phyloP scores from a whole-genome alignment of 2,329 filamentous ascomycete genomes.

The Teratosphaeria nubilosa region DNA sequence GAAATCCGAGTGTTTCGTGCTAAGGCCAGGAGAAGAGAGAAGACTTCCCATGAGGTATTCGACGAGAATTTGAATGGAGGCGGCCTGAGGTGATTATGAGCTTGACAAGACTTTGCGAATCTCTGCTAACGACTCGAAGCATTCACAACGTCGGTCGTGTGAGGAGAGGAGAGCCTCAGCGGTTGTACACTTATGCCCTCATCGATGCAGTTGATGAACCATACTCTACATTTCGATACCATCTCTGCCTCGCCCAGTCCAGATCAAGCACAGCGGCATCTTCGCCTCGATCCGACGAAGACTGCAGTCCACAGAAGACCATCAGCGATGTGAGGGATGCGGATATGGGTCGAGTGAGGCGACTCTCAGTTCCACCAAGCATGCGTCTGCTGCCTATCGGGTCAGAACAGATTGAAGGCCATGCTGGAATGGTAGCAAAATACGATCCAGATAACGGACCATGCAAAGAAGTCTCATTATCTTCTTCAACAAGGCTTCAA shows the following conservation, averaged over 20 bases:
- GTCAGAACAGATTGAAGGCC: neutral
- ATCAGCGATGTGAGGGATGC: neutral
- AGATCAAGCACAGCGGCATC: neutral
- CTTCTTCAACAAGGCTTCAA: neutral
- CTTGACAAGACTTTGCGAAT: neutral
- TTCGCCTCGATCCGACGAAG: neutral
- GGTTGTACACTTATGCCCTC: constrained; percentile 40
- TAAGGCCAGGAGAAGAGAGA: constrained; percentile 29
- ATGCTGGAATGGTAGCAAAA: neutral
- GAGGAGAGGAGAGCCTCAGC: constrained; percentile 30
- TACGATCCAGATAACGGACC: neutral
- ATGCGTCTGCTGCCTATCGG: constrained; percentile 4
- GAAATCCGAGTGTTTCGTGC: constrained; percentile 35
- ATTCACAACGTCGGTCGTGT: constrained; percentile 10
- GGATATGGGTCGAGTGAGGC: neutral
- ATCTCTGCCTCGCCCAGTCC: constrained; percentile 6
- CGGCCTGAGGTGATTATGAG: neutral
- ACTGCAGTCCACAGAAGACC: neutral
- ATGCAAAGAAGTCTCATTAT: neutral
- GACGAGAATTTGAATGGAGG: neutral
- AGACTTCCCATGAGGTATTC: constrained; percentile 10
- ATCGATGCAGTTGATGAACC: constrained; percentile 40
- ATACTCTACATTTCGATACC: constrained; percentile 35
- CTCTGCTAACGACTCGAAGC: neutral
- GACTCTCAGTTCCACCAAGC: neutral